Evolutionary conservation across 192 early-diverging fungal species (phyloP).

Genomic region (Physocladia obscura): DNA sequence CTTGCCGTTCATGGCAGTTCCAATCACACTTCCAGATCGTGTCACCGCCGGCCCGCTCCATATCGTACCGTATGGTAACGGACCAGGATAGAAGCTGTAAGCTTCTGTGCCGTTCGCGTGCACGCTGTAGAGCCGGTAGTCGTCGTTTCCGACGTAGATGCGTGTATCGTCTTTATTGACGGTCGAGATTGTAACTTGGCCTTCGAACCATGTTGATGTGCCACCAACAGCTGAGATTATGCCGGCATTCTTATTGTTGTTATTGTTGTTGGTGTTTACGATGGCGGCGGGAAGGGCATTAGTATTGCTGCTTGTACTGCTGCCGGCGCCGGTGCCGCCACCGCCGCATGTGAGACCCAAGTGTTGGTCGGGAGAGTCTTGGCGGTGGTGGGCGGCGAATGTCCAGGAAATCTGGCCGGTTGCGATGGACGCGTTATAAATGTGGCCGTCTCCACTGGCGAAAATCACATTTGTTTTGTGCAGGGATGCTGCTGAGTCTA

Average conservation of each 20-base stretch:
- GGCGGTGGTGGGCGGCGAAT: constrained; percentile 19
- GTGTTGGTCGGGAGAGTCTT: background rate
- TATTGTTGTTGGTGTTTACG: too few relatives aligned
- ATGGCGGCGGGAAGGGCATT: too few relatives aligned
- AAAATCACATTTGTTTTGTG: constrained; percentile 1
- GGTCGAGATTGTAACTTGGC: constrained; percentile 14
- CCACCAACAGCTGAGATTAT: constrained; percentile 9
- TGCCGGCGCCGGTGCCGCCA: background rate
- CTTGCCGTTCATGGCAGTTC: constrained; percentile 17
- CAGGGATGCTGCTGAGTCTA: constrained; percentile 8
- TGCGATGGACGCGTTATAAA: constrained; percentile 13
- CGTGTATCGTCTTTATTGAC: constrained; percentile 18
- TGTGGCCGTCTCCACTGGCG: constrained; percentile 21
- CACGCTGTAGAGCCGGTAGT: constrained; percentile 15
- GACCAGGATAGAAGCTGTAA: constrained; percentile 21
- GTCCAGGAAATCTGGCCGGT: constrained; percentile 9
- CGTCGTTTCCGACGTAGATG: constrained; percentile 25
- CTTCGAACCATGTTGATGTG: constrained; percentile 24
- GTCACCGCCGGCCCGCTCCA: constrained; percentile 22
- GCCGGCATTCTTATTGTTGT: too few relatives aligned
- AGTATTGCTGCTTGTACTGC: too few relatives aligned
- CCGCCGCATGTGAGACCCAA: constrained; percentile 14
- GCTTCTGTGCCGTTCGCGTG: constrained; percentile 21
- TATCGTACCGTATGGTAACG: constrained; percentile 16
- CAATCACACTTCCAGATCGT: constrained; percentile 19